Conservation (phyloP, 2,329 filamentous ascomycete species). For the Ceratocystis destructans region DNA sequence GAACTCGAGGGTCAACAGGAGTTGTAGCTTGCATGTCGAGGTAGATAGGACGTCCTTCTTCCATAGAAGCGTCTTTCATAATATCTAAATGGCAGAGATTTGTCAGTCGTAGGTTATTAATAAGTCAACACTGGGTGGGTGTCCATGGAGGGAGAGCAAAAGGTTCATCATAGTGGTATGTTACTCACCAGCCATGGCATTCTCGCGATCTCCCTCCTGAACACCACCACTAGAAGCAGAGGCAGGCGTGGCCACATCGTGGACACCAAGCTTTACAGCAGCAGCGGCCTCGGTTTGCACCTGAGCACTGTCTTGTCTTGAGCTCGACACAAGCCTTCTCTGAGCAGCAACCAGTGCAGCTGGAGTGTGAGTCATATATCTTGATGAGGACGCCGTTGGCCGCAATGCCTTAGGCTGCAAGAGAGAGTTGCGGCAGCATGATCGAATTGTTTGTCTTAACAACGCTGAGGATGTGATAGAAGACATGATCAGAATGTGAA, state of each 20-base stretch:
- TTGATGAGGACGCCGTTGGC: slow-evolving; percentile 18
- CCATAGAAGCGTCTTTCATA: slow-evolving; percentile 82
- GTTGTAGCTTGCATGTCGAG: slow-evolving; percentile 98
- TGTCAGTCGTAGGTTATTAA: background rate
- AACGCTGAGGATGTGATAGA: slow-evolving; percentile 53
- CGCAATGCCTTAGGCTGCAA: slow-evolving; percentile 22
- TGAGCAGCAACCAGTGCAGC: slow-evolving; percentile 6
- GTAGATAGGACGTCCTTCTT: slow-evolving; percentile 89
- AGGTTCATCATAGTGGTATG: slow-evolving; percentile 13
- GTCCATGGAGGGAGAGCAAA: slow-evolving; percentile 23
- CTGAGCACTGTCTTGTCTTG: slow-evolving; percentile 64
- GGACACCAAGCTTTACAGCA: slow-evolving; percentile 74
- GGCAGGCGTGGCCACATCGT: slow-evolving; percentile 33
- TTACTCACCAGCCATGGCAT: slow-evolving; percentile 18
- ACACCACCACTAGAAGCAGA: slow-evolving; percentile 9
- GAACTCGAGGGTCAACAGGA: slow-evolving; percentile 80
- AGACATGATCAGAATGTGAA: slow-evolving; percentile 36
- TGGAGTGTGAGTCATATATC: slow-evolving; percentile 4
- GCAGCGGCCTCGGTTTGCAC: slow-evolving; percentile 71
- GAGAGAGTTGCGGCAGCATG: slow-evolving; percentile 33
- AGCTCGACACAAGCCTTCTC: slow-evolving; percentile 69
- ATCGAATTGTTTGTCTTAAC: slow-evolving; percentile 54
- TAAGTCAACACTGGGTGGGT: background rate
- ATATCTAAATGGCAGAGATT: slow-evolving; percentile 40
- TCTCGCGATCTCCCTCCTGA: slow-evolving; percentile 16